Percentiles rank a stretch among this genome's conserved stretches.
Evolutionary conservation across 192 early-diverging fungal genomes (phyloP).

Genomic region (Umbelopsis ramanniana): DNA sequence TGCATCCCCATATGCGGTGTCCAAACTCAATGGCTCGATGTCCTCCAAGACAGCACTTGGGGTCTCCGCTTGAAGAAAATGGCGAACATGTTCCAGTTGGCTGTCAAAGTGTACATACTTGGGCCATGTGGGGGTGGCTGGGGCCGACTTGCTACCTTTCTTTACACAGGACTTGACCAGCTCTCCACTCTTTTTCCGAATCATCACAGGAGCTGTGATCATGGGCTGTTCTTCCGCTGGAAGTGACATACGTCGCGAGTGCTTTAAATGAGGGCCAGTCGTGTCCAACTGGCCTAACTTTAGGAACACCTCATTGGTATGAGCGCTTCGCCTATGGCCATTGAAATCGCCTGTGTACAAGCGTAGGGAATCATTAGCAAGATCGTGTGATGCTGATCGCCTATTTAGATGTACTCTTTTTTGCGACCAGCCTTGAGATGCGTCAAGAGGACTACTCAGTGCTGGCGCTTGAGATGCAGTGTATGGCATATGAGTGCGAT

Average conservation of each 20-base stretch:
- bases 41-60: conserved; percentile 52
- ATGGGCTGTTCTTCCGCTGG: not conserved
- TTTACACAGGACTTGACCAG: conserved; percentile 27
- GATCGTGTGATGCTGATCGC: conserved; percentile 8
- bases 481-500: conserved; percentile 1
- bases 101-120: conserved; percentile 73
- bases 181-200: conserved; percentile 29
- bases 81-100: conserved; percentile 67
- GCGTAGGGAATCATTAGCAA: not conserved
- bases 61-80: conserved; percentile 71
- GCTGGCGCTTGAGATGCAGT: conserved; percentile 16
- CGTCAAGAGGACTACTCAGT: not conserved
- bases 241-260: not conserved
- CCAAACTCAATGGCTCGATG: not conserved
- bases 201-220: not conserved
- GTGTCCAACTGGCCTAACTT: conserved; percentile 1
- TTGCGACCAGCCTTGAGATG: conserved; percentile 8
- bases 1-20: not conserved
- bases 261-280: not conserved
- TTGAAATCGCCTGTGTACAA: not conserved
- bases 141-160: conserved; percentile 33
- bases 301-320: not conserved
- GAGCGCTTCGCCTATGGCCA: not conserved
- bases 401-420: conserved; percentile 4
- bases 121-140: conserved; percentile 40